These are phyloP conservation scores for Plasmodium vinckei DNA, from an alignment of 169 alveolate species.

Conservation along the genomic window DNA sequence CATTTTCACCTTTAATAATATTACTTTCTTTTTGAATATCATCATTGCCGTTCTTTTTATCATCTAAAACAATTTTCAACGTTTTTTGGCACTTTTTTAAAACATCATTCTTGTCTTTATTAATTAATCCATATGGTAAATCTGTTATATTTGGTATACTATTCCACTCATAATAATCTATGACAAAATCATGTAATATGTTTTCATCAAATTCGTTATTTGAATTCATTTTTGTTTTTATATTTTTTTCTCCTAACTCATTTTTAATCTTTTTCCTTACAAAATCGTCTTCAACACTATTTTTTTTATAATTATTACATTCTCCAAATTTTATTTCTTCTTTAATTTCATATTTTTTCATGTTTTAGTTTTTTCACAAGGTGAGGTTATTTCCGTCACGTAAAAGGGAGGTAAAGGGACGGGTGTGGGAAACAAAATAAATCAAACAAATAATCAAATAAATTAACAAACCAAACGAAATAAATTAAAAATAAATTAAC, in stretches of 20 bases:
- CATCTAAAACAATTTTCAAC: background rate
- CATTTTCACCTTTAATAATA: background rate
- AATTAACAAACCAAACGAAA: too few relatives aligned
- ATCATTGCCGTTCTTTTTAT: background rate
- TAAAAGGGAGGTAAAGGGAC: too few relatives aligned
- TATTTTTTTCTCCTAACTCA: conserved; percentile 21
- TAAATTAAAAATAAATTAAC: too few relatives aligned
- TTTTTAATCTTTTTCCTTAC: conserved; percentile 5
- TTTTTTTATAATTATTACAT: conserved; percentile 14
- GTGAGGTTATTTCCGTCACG: background rate
- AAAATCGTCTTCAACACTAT: conserved; percentile 27
- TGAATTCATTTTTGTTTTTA: conserved; percentile 18
- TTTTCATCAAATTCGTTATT: conserved; percentile 7
- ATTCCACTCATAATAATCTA: conserved; percentile 71
- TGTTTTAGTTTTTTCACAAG: background rate
- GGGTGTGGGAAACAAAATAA: too few relatives aligned
- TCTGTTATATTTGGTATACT: conserved; percentile 23
- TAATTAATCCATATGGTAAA: conserved; percentile 75
- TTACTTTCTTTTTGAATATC: background rate
- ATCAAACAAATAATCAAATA: too few relatives aligned
- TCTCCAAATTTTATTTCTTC: background rate
- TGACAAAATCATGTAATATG: conserved; percentile 18
- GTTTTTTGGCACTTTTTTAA: background rate
- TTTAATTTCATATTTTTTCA: background rate
- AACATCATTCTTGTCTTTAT: conserved; percentile 14